A percentile compares a stretch with the other conserved stretches of the same genome.
These are phyloP conservation scores for Diaporthe australafricana DNA, from an alignment of 2,329 filamentous ascomycete species.

Conservation along the genomic window DNA sequence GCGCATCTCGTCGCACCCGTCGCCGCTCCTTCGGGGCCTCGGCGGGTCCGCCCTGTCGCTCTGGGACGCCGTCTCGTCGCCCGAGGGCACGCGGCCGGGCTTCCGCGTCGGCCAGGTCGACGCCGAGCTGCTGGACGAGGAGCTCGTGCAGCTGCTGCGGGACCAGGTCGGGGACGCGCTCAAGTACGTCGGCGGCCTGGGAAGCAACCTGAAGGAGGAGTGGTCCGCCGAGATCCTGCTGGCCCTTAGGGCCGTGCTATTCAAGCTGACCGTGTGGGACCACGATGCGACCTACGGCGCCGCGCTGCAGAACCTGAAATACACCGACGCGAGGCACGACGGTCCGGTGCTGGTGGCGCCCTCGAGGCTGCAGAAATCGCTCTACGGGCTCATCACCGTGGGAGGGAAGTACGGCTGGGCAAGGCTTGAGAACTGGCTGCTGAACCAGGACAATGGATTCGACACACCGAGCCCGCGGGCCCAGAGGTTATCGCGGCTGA, in stretches of 20 bases:
- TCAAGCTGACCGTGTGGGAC: conserved; percentile 97
- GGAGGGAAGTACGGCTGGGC: conserved; percentile 91
- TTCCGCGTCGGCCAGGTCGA: conserved; percentile 97
- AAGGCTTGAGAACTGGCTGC: conserved; percentile 89
- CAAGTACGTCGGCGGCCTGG: conserved; percentile 68
- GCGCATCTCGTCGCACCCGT: conserved; percentile 64
- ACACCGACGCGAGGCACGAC: conserved; percentile 81
- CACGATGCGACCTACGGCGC: conserved; percentile 96
- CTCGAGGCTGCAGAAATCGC: conserved; percentile 82
- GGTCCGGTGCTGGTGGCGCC: conserved; percentile 75
- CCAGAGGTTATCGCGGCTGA: conserved; percentile 74
- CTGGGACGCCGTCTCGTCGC: conserved; percentile 79
- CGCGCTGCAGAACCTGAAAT: conserved; percentile 89
- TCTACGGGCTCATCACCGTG: conserved; percentile 88
- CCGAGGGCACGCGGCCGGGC: conserved; percentile 83
- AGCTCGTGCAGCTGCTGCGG: conserved; percentile 86
- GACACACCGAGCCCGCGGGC: conserved; percentile 66
- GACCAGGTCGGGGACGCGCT: conserved; percentile 88
- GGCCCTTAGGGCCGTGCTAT: conserved; percentile 80
- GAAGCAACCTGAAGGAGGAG: conserved; percentile 79
- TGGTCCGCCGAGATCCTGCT: conserved; percentile 89
- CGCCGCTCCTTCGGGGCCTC: conserved; percentile 66
- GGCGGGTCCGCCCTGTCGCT: conserved; percentile 65
- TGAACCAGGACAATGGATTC: conserved; percentile 81
- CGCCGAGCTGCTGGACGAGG: conserved; percentile 93